Percentiles rank a stretch among this genome's conserved stretches.
Evolutionary conservation across 2,329 filamentous ascomycete species (phyloP).

Genomic region (Cladosporium sp.): DNA sequence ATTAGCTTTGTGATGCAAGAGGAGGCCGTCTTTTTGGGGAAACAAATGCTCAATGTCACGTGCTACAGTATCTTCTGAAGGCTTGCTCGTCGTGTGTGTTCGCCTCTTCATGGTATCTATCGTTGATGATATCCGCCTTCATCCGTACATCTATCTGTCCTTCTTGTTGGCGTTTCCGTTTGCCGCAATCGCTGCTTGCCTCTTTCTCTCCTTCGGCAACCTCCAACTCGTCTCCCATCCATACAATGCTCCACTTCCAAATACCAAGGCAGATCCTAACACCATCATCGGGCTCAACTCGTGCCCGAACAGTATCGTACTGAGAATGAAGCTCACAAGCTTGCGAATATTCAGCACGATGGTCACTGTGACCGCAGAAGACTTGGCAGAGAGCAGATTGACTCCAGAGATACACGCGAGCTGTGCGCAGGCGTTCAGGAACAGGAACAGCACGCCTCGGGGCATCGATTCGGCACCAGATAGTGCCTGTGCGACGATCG

Average conservation of each 20-base stretch:
- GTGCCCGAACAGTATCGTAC: constrained; percentile 94
- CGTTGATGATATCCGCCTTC: neutral
- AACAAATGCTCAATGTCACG: too few species aligned
- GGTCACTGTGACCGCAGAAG: constrained; percentile 89
- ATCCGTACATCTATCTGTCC: neutral
- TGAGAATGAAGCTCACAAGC: constrained; percentile 82
- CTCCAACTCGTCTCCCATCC: constrained; percentile 63
- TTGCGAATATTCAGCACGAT: constrained; percentile 96
- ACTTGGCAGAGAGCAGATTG: constrained; percentile 83
- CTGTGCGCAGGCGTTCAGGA: constrained; percentile 80
- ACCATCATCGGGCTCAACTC: constrained; percentile 70
- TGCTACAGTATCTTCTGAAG: too few species aligned
- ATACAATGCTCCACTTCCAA: constrained; percentile 86
- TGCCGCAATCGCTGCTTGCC: neutral
- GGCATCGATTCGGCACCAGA: constrained; percentile 40
- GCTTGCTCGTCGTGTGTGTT: too few species aligned
- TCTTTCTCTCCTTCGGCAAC: constrained; percentile 34
- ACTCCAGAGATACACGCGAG: constrained; percentile 94
- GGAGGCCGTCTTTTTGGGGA: too few species aligned
- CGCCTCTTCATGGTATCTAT: too few species aligned
- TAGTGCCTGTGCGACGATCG: constrained; percentile 5
- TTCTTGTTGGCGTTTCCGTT: neutral
- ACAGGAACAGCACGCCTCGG: constrained; percentile 66
- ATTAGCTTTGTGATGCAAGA: too few species aligned
- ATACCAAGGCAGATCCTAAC: constrained; percentile 78